phyloP scores from a whole-genome alignment of 2,329 filamentous ascomycete genomes.

The Aspergillus glaucus region DNA sequence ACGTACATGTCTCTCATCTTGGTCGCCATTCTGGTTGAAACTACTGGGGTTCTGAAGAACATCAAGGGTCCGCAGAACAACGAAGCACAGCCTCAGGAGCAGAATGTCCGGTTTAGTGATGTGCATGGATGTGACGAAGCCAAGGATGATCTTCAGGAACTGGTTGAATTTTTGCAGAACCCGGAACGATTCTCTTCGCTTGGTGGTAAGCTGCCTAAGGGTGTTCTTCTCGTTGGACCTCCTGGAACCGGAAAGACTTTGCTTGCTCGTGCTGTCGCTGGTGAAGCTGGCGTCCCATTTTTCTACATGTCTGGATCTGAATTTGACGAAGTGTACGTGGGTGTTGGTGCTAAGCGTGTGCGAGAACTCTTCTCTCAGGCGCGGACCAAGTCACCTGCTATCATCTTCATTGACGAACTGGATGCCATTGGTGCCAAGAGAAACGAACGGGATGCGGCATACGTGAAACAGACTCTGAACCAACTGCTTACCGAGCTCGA shows the following conservation, averaged over 20 bases:
- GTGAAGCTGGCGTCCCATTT: constrained; percentile 95
- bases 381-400: constrained; percentile 77
- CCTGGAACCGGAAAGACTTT: constrained; percentile 97
- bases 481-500: constrained; percentile 95
- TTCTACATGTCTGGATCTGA: constrained; percentile 99
- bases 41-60: constrained; percentile 71
- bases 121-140: constrained; percentile 97
- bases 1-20: constrained; percentile 73
- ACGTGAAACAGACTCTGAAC: constrained; percentile 95
- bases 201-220: constrained; percentile 93
- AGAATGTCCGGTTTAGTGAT: constrained; percentile 84
- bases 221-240: constrained; percentile 88
- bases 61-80: constrained; percentile 65
- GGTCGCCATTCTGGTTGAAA: constrained; percentile 77
- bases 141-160: constrained; percentile 94
- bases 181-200: constrained; percentile 90
- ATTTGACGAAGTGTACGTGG: constrained; percentile 97
- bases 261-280: constrained; percentile 87
- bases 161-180: constrained; percentile 92
- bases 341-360: constrained; percentile 92
- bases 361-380: constrained; percentile 84
- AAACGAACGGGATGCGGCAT: constrained; percentile 85
- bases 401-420: constrained; percentile 92
- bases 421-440: constrained; percentile 92
- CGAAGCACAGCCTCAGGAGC: constrained; percentile 86